Evolutionary conservation across 805 yeast species (phyloP).

Genomic region (Lachancea mirantina): DNA sequence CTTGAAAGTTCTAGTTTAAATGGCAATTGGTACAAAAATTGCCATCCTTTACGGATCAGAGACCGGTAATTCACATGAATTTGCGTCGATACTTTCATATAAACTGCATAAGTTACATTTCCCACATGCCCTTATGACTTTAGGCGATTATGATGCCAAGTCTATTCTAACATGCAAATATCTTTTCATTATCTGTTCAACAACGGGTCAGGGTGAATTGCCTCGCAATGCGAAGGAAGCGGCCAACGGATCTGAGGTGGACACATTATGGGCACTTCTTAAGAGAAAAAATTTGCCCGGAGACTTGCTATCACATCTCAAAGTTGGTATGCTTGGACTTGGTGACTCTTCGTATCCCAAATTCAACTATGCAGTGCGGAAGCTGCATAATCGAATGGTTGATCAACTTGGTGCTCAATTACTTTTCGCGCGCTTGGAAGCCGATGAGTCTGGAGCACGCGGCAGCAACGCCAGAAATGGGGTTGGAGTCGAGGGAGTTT

Average conservation of each 20-base stretch:
- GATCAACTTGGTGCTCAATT: conserved; percentile 76
- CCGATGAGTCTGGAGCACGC: conserved; percentile 76
- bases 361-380: conserved; percentile 81
- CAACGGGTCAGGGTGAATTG: conserved; percentile 93
- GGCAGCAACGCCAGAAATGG: conserved; percentile 39
- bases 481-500: conserved; percentile 58
- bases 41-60: conserved; percentile 83
- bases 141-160: conserved; percentile 56
- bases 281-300: conserved; percentile 57
- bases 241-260: conserved; percentile 12
- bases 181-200: conserved; percentile 54
- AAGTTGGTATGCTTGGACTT: conserved; percentile 72
- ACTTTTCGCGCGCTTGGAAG: conserved; percentile 69
- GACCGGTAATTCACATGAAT: conserved; percentile 86
- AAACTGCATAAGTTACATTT: conserved; percentile 47
- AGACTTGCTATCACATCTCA: conserved; percentile 53
- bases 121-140: conserved; percentile 41
- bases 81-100: conserved; percentile 57
- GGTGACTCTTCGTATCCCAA: conserved; percentile 92
- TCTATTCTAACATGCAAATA: conserved; percentile 43
- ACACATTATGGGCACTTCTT: conserved; percentile 61
- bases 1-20: too few relatives aligned
- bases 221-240: conserved; percentile 63
- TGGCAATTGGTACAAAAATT: conserved; percentile 36
- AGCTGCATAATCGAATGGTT: conserved; percentile 64